These are phyloP conservation scores for Colletotrichum salicis DNA, from an alignment of 2,329 filamentous ascomycete genomes.

Conservation along the genomic window DNA sequence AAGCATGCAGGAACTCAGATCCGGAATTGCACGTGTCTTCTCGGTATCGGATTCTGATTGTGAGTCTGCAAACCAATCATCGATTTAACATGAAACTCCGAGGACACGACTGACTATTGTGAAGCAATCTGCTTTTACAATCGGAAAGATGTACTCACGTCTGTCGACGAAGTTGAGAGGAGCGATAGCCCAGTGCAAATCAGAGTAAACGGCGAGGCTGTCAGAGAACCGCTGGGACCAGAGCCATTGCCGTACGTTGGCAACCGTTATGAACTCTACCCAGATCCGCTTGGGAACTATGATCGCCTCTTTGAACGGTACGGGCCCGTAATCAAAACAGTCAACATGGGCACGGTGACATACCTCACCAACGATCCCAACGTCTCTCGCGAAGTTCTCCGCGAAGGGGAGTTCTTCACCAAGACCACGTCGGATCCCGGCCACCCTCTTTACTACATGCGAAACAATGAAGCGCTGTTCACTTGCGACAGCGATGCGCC, in stretches of 20 bases:
- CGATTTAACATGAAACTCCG: not conserved
- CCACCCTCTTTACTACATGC: conserved; percentile 24
- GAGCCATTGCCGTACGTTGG: conserved; percentile 9
- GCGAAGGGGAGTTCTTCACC: conserved; percentile 19
- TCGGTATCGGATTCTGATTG: conserved; percentile 19
- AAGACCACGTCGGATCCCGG: conserved; percentile 17
- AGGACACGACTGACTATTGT: not conserved
- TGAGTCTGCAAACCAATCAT: not conserved
- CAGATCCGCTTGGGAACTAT: conserved; percentile 21
- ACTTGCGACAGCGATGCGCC: conserved; percentile 12
- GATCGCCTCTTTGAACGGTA: conserved; percentile 14
- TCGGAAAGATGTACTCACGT: conserved; percentile 2
- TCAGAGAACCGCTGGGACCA: conserved; percentile 3
- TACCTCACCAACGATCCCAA: conserved; percentile 24
- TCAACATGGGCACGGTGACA: conserved; percentile 14
- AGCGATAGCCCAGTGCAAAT: conserved; percentile 14
- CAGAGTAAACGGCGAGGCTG: conserved; percentile 16
- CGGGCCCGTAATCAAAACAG: conserved; percentile 15
- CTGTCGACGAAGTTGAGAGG: conserved; percentile 9
- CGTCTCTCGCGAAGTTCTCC: conserved; percentile 15
- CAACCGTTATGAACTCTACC: conserved; percentile 24
- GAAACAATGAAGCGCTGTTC: conserved; percentile 11
- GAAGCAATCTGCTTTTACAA: conserved; percentile 18
- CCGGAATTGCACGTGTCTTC: conserved; percentile 12
- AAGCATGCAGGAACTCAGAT: conserved; percentile 23